Percentiles rank a stretch among this genome's conserved stretches.
phyloP scores from a whole-genome alignment of 805 yeast genomes.

The Candida insectalens region DNA sequence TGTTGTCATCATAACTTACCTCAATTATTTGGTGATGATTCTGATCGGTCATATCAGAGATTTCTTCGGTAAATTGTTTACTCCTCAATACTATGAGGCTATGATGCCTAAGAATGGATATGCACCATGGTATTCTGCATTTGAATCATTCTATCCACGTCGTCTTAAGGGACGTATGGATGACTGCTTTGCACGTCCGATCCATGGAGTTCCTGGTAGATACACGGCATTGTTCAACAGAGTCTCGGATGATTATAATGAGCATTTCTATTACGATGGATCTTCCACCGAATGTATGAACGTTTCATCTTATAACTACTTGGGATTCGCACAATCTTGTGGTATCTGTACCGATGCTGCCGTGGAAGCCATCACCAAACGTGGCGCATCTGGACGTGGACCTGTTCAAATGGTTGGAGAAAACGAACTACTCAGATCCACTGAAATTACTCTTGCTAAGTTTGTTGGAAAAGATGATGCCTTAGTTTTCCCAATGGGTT shows the following conservation, averaged over 20 bases:
- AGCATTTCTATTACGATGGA: conserved; percentile 66
- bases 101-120: conserved; percentile 75
- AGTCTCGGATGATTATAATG: conserved; percentile 52
- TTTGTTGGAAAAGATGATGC: conserved; percentile 90
- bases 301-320: conserved; percentile 82
- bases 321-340: conserved; percentile 93
- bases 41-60: conserved; percentile 88
- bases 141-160: conserved; percentile 89
- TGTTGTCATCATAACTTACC: conserved; percentile 70
- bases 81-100: conserved; percentile 53
- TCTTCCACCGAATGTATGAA: conserved; percentile 70
- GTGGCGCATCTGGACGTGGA: conserved; percentile 75
- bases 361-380: conserved; percentile 46
- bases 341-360: conserved; percentile 86
- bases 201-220: conserved; percentile 97
- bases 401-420: conserved; percentile 72
- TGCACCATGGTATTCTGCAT: conserved; percentile 93
- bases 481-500: conserved; percentile 85
- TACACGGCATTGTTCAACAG: conserved; percentile 76
- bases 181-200: conserved; percentile 92
- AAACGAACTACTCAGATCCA: conserved; percentile 57
- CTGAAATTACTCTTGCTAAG: conserved; percentile 71
- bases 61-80: conserved; percentile 70
- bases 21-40: conserved; percentile 76
- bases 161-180: conserved; percentile 84